A percentile compares a stretch with the other conserved stretches of the same genome.
Evolutionary conservation across 2,329 filamentous ascomycete species (phyloP).

Genomic region (Colletotrichum ledebouriae): DNA sequence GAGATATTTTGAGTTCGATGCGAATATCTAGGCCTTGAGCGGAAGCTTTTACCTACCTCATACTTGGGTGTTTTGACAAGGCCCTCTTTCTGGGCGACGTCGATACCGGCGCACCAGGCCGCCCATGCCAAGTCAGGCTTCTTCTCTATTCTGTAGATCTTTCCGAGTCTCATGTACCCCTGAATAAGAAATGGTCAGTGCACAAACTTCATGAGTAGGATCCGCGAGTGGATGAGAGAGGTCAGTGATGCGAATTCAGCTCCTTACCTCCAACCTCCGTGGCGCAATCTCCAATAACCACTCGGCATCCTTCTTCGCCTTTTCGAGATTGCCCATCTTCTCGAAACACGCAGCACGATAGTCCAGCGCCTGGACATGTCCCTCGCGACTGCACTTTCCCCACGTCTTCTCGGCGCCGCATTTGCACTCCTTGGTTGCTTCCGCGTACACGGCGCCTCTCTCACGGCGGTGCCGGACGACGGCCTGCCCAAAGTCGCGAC

Average conservation of each 20-base stretch:
- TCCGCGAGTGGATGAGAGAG: no score
- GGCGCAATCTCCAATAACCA: conserved; percentile 60
- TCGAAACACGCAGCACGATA: conserved; percentile 57
- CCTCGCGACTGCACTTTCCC: conserved; percentile 54
- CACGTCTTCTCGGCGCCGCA: conserved; percentile 55
- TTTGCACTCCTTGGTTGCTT: conserved; percentile 57
- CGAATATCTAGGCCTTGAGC: not conserved
- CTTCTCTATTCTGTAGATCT: conserved; percentile 55
- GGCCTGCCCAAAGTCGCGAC: conserved; percentile 52
- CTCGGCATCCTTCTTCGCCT: conserved; percentile 56
- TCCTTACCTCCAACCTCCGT: conserved; percentile 54
- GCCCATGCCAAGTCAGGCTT: conserved; percentile 56
- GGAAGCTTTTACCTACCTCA: conserved; percentile 47
- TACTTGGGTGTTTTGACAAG: conserved; percentile 50
- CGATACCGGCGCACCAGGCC: conserved; percentile 56
- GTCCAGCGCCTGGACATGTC: conserved; percentile 58
- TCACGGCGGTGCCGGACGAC: conserved; percentile 50
- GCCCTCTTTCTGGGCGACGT: conserved; percentile 49
- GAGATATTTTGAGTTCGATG: not conserved
- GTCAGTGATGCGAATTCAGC: not conserved
- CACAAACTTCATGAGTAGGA: no score
- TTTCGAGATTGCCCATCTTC: conserved; percentile 53
- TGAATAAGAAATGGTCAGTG: conserved; percentile 42
- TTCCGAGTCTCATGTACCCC: conserved; percentile 59
- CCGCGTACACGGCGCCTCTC: conserved; percentile 55